Evolutionary conservation across 768 basidiomycete genomes (phyloP).

Genomic region (Leccinum uliginosum): DNA sequence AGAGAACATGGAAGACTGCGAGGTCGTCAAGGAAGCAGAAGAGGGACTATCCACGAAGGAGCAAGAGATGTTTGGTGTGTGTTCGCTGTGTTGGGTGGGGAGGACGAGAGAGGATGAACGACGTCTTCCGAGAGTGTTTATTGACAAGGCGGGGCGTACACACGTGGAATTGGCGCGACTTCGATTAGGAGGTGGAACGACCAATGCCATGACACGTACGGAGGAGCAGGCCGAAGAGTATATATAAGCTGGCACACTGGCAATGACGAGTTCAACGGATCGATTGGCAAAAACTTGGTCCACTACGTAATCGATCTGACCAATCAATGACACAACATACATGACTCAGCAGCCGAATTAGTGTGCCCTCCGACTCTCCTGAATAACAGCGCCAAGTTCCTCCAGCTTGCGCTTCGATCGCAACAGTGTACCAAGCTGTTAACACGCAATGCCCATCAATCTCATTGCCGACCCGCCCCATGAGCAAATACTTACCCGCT

Average conservation of each 20-base stretch:
- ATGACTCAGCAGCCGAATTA: constrained; percentile 17
- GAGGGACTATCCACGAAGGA: neutral
- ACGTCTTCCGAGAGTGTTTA: constrained; percentile 51
- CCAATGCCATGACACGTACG: constrained; percentile 23
- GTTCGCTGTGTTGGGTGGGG: constrained; percentile 19
- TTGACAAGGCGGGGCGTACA: constrained; percentile 48
- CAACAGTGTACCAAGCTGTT: constrained; percentile 90
- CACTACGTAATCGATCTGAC: neutral
- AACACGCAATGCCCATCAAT: neutral
- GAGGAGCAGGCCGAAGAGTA: neutral
- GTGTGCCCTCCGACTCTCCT: constrained; percentile 79
- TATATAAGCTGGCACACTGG: neutral
- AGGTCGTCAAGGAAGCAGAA: constrained; percentile 7
- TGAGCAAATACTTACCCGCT: constrained; percentile 73
- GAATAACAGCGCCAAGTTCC: constrained; percentile 88
- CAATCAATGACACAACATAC: neutral
- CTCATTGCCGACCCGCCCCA: neutral
- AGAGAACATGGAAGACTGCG: constrained; percentile 46
- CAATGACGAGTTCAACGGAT: neutral
- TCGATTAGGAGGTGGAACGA: constrained; percentile 42
- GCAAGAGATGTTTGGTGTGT: constrained; percentile 1
- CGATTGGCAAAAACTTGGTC: constrained; percentile 16
- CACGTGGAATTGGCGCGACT: constrained; percentile 58
- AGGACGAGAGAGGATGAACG: constrained; percentile 48
- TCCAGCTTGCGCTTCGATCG: constrained; percentile 99